Evolutionary conservation across 495 filamentous ascomycete species (phyloP).

Genomic region (Penicillium ochrochloron): DNA sequence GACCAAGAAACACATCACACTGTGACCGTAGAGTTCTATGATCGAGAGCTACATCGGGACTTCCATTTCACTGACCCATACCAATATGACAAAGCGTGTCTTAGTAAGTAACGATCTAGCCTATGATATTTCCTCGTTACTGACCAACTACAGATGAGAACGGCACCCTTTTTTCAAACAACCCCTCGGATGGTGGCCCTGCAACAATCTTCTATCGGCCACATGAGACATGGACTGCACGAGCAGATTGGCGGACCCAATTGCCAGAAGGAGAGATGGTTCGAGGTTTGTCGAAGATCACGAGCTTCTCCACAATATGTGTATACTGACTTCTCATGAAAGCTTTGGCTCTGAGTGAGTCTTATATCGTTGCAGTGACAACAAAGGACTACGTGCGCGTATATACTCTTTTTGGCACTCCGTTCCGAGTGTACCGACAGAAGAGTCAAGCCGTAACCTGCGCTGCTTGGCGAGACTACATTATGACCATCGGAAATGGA

Average conservation of each 20-base stretch:
- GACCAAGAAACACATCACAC: slow-evolving; percentile 94
- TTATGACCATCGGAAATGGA: slow-evolving; percentile 92
- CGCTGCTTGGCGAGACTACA: slow-evolving; percentile 89
- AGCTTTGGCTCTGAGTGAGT: slow-evolving; percentile 91
- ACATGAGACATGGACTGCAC: slow-evolving; percentile 92
- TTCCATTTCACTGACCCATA: slow-evolving; percentile 97
- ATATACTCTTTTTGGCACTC: slow-evolving; percentile 90
- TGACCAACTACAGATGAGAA: slow-evolving; percentile 64
- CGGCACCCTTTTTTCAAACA: slow-evolving; percentile 85
- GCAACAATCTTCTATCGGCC: slow-evolving; percentile 95
- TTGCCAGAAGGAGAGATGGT: slow-evolving; percentile 82
- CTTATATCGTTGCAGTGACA: slow-evolving; percentile 86
- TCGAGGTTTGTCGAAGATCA: slow-evolving; percentile 45
- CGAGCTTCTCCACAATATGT: neutral
- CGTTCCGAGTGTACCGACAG: slow-evolving; percentile 84
- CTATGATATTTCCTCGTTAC: slow-evolving; percentile 18
- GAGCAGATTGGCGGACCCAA: slow-evolving; percentile 87
- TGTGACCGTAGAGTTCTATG: slow-evolving; percentile 96
- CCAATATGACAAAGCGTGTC: slow-evolving; percentile 93
- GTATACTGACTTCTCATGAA: slow-evolving; percentile 16
- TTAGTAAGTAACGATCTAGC: slow-evolving; percentile 51
- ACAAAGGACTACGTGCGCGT: slow-evolving; percentile 84
- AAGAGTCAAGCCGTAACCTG: slow-evolving; percentile 94
- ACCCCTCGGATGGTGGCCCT: slow-evolving; percentile 65
- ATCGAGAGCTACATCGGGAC: slow-evolving; percentile 85